Percentiles rank a stretch among this genome's conserved stretches.
Evolutionary conservation across 257 asterid species (phyloP).

Genomic region (Rehmannia glutinosa): DNA sequence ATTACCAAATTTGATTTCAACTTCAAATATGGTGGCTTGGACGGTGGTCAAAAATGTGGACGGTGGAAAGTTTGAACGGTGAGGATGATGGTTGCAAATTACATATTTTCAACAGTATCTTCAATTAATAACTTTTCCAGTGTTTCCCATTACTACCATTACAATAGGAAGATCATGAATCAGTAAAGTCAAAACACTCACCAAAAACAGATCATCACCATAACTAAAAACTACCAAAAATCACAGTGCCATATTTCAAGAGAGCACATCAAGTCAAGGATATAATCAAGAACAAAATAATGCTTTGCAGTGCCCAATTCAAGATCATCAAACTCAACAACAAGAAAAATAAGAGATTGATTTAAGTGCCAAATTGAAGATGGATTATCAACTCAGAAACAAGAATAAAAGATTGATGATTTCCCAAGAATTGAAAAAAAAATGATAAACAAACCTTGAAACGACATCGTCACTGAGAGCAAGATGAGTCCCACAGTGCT

Average conservation of each 20-base stretch:
- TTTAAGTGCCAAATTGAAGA: too few species aligned
- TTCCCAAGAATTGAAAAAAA: slow-evolving; percentile 5
- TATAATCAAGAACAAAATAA: not conserved
- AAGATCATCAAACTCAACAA: slow-evolving; percentile 3
- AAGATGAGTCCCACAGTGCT: slow-evolving; percentile 81
- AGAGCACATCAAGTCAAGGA: not conserved
- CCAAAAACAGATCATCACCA: not conserved
- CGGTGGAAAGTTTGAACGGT: too few species aligned
- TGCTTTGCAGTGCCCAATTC: too few species aligned
- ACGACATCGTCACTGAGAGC: slow-evolving; percentile 55
- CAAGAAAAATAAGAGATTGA: too few species aligned
- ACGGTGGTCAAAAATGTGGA: too few species aligned
- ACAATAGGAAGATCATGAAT: not conserved
- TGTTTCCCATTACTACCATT: not conserved
- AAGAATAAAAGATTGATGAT: not conserved
- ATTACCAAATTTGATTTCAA: too few species aligned
- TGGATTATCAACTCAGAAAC: too few species aligned
- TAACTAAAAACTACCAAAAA: not conserved
- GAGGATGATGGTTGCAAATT: too few species aligned
- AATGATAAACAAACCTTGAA: slow-evolving; percentile 44
- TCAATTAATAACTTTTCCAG: too few species aligned
- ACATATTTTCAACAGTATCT: too few species aligned
- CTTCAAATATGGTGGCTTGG: too few species aligned
- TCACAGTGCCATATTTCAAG: not conserved
- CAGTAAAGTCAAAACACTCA: not conserved